phyloP scores from a whole-genome alignment of 1,284 basidiomycete genomes.

The Fomitopsis pinicola region DNA sequence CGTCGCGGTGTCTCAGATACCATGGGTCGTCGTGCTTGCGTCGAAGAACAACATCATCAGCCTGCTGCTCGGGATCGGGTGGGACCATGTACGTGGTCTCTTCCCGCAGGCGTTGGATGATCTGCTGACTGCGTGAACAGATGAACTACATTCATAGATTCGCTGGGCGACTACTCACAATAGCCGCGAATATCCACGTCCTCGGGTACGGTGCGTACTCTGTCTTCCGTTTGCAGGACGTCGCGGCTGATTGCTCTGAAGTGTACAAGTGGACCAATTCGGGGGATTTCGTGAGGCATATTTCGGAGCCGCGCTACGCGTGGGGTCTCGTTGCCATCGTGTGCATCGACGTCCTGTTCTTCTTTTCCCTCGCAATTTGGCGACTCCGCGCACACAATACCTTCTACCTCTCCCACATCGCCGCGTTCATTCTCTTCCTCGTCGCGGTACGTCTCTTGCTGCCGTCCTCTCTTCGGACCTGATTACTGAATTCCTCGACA shows the following conservation, averaged over 20 bases:
- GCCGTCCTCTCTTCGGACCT: not conserved
- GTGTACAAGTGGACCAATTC: slow-evolving; percentile 56
- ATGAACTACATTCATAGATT: slow-evolving; percentile 80
- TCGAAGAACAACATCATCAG: slow-evolving; percentile 31
- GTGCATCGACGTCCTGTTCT: slow-evolving; percentile 47
- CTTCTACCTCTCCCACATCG: slow-evolving; percentile 47
- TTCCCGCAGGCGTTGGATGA: not conserved
- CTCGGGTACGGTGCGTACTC: slow-evolving; percentile 50
- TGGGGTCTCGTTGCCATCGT: slow-evolving; percentile 52
- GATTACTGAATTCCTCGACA: not conserved
- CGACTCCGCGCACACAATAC: slow-evolving; percentile 57
- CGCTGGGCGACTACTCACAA: slow-evolving; percentile 56
- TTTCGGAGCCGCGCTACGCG: slow-evolving; percentile 30
- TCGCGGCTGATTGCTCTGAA: slow-evolving; percentile 17
- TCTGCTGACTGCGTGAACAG: slow-evolving; percentile 26
- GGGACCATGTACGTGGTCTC: slow-evolving; percentile 37
- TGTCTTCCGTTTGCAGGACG: not conserved
- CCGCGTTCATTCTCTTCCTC: slow-evolving; percentile 37
- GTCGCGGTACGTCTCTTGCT: slow-evolving; percentile 33
- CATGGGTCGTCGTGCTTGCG: slow-evolving; percentile 50
- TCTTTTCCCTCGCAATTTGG: slow-evolving; percentile 48
- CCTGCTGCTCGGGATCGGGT: slow-evolving; percentile 60
- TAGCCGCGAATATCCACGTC: slow-evolving; percentile 64
- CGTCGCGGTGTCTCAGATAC: slow-evolving; percentile 66
- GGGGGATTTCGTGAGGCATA: slow-evolving; percentile 33